phyloP scores from a whole-genome alignment of 768 basidiomycete species.

The Boletus insuetus region DNA sequence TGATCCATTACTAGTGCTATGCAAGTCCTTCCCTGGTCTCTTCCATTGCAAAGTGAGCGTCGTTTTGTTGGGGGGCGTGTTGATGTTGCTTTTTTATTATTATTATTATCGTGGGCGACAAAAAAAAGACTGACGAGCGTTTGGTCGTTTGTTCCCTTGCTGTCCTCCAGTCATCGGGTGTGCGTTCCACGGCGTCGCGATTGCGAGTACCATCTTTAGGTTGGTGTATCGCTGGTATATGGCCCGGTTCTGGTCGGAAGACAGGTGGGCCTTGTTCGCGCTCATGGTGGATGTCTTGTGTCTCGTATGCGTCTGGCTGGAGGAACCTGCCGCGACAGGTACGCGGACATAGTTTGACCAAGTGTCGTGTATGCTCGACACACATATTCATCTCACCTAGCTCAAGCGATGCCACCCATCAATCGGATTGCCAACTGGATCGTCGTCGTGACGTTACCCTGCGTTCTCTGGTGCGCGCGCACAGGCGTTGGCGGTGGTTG shows the following conservation, averaged over 20 bases:
- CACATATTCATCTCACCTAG: slow-evolving; percentile 1
- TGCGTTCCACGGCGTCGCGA: slow-evolving; percentile 20
- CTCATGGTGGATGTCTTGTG: slow-evolving; percentile 16
- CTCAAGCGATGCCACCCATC: neutral
- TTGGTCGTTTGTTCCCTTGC: neutral
- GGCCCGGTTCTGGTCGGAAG: slow-evolving; percentile 31
- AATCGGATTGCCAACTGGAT: slow-evolving; percentile 11
- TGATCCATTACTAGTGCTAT: neutral
- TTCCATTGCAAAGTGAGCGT: slow-evolving; percentile 14
- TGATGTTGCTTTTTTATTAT: no score
- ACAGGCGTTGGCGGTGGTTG: no score
- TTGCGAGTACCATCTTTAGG: slow-evolving; percentile 24
- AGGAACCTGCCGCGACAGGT: neutral
- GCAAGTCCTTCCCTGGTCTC: slow-evolving; percentile 8
- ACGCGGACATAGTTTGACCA: neutral
- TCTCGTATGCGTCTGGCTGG: slow-evolving; percentile 10
- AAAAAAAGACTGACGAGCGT: neutral
- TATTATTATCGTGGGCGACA: no score
- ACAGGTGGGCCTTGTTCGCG: slow-evolving; percentile 23
- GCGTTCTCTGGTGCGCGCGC: slow-evolving; percentile 21
- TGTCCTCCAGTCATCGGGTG: slow-evolving; percentile 11
- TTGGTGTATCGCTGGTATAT: slow-evolving; percentile 20
- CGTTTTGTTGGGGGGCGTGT: no score
- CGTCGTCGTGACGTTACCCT: slow-evolving; percentile 8
- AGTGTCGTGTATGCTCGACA: neutral